Percentiles rank a stretch among this genome's conserved stretches.
Evolutionary conservation across 2,329 filamentous ascomycete species (phyloP).

Genomic region (Claviceps paspali): DNA sequence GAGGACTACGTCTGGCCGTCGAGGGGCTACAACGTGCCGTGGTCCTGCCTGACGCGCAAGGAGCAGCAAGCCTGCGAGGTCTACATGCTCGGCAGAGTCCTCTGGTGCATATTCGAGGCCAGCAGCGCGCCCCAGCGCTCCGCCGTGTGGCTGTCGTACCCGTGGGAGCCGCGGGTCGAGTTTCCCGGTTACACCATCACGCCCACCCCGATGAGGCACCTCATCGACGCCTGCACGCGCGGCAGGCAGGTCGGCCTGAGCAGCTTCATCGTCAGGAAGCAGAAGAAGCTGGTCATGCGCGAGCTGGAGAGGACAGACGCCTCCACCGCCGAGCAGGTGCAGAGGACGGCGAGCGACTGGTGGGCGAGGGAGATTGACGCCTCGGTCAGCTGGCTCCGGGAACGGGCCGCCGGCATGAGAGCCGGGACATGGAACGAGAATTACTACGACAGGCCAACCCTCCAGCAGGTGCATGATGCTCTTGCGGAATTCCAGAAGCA

Average conservation of each 20-base stretch:
- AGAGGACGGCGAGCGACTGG: constrained; percentile 26
- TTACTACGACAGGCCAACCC: constrained; percentile 30
- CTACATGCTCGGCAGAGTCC: constrained; percentile 45
- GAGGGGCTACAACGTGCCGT: constrained; percentile 39
- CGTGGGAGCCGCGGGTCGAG: constrained; percentile 37
- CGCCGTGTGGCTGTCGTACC: constrained; percentile 44
- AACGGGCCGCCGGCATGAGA: constrained; percentile 23
- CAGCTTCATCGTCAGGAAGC: constrained; percentile 27
- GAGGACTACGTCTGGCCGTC: constrained; percentile 33
- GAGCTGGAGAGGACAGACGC: constrained; percentile 16
- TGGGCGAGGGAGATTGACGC: constrained; percentile 32
- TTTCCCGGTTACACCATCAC: constrained; percentile 38
- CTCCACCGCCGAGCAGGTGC: constrained; percentile 21
- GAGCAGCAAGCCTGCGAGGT: constrained; percentile 45
- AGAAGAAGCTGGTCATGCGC: constrained; percentile 30
- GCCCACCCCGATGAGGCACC: constrained; percentile 26
- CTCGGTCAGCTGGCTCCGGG: constrained; percentile 30
- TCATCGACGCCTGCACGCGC: constrained; percentile 37
- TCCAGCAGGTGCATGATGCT: constrained; percentile 26
- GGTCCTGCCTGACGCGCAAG: constrained; percentile 32
- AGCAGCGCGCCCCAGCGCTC: constrained; percentile 40
- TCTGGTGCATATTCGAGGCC: constrained; percentile 50
- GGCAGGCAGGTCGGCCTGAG: constrained; percentile 31
- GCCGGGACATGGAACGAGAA: constrained; percentile 34
- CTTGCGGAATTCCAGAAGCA: constrained; percentile 12